Conservation (phyloP, 2,329 filamentous ascomycete species). For the Sclerotinia spermophila region DNA sequence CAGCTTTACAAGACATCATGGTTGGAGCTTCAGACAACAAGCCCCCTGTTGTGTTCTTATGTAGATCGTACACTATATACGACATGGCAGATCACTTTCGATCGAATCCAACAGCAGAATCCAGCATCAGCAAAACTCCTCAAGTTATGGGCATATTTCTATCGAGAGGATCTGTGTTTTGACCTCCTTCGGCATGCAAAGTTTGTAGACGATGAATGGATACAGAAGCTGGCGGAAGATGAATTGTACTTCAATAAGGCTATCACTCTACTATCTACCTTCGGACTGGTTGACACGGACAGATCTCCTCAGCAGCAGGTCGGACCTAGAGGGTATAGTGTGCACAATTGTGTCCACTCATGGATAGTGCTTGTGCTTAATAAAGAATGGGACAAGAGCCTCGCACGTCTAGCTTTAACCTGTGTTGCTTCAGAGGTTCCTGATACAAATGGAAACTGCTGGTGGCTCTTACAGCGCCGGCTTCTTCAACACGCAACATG, state of each 20-base stretch:
- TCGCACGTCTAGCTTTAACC: conserved; percentile 19
- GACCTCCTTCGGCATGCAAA: conserved; percentile 39
- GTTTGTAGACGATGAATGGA: conserved; percentile 19
- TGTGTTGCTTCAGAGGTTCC: conserved; percentile 20
- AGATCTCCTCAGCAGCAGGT: conserved; percentile 17
- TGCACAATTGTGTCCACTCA: conserved; percentile 23
- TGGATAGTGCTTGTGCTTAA: conserved; percentile 21
- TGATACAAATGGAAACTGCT: conserved; percentile 11
- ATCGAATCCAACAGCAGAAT: conserved; percentile 37
- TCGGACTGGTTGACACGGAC: conserved; percentile 21
- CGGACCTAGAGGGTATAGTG: conserved; percentile 21
- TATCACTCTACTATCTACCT: conserved; percentile 21
- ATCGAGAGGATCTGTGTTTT: conserved; percentile 45
- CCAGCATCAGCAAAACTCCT: conserved; percentile 38
- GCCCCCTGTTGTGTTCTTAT: conserved; percentile 21
- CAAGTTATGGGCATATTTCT: conserved; percentile 43
- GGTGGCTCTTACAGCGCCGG: conserved; percentile 24
- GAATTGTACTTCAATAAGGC: conserved; percentile 21
- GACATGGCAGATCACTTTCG: conserved; percentile 40
- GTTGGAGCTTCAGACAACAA: conserved; percentile 21
- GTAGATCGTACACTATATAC: conserved; percentile 21
- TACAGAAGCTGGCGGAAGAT: conserved; percentile 20
- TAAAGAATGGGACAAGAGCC: conserved; percentile 20
- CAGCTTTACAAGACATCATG: conserved; percentile 23
- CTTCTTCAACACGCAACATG: conserved; percentile 24